Conservation (phyloP, 495 filamentous ascomycete genomes). For the Aspergillus sclerotioniger region DNA sequence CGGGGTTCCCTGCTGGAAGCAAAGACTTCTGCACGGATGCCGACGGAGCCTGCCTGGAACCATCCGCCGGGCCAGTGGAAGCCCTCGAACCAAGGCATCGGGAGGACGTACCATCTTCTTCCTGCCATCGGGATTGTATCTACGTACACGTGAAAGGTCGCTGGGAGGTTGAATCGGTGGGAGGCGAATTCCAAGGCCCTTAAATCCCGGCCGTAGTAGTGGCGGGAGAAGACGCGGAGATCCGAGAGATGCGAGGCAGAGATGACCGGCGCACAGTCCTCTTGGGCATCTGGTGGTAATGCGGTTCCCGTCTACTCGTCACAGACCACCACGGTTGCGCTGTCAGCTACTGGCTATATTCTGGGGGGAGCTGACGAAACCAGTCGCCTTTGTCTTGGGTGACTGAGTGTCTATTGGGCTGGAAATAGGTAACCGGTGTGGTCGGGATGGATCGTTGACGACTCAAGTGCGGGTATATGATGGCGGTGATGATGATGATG, state of each 20-base stretch:
- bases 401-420: not conserved
- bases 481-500: not conserved
- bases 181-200: not conserved
- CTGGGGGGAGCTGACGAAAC: conserved; percentile 19
- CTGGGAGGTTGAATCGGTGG: no score
- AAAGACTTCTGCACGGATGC: conserved; percentile 1
- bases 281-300: conserved; percentile 21
- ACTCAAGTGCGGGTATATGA: not conserved
- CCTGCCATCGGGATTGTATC: no score
- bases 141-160: no score
- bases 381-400: not conserved
- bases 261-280: conserved; percentile 21
- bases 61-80: not conserved
- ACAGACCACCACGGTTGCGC: conserved; percentile 20
- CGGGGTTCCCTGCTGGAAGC: not conserved
- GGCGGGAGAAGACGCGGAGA: not conserved
- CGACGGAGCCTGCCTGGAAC: conserved; percentile 5
- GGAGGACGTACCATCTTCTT: no score
- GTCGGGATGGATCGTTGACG: not conserved
- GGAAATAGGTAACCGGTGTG: not conserved
- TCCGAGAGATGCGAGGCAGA: conserved; percentile 13
- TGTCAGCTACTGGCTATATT: conserved; percentile 15
- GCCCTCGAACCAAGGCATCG: not conserved
- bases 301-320: conserved; percentile 21
- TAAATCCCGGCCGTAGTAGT: not conserved